These are phyloP conservation scores for Pseudogymnoascus sp. DNA, from an alignment of 2,329 filamentous ascomycete species.

Conservation along the genomic window DNA sequence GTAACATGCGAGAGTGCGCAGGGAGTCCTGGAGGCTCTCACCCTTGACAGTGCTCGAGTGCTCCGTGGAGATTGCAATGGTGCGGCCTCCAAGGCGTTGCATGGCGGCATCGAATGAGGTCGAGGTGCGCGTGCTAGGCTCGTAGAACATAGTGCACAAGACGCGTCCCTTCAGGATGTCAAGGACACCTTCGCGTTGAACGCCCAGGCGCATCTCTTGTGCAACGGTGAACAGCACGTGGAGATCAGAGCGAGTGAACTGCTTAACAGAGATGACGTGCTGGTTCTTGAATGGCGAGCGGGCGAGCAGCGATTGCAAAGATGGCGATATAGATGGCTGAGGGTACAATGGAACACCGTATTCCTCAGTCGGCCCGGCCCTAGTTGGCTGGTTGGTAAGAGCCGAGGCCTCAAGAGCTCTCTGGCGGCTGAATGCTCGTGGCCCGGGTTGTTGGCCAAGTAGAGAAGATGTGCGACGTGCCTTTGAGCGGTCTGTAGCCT, in stretches of 20 bases:
- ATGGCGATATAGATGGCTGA: slow-evolving; percentile 46
- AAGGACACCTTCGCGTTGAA: slow-evolving; percentile 84
- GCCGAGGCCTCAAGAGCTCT: slow-evolving; percentile 30
- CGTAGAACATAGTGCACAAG: slow-evolving; percentile 90
- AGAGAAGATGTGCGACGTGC: slow-evolving; percentile 27
- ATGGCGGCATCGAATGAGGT: slow-evolving; percentile 96
- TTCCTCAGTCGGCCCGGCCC: slow-evolving; percentile 33
- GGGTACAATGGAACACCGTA: slow-evolving; percentile 39
- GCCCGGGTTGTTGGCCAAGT: slow-evolving; percentile 22
- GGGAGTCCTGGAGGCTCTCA: slow-evolving; percentile 84
- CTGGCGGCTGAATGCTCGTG: slow-evolving; percentile 29
- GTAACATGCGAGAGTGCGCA: slow-evolving; percentile 90
- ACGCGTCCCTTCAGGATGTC: slow-evolving; percentile 80
- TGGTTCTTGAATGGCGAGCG: slow-evolving; percentile 82
- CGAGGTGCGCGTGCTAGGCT: slow-evolving; percentile 92
- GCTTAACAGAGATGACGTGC: slow-evolving; percentile 84
- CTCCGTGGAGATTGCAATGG: slow-evolving; percentile 70
- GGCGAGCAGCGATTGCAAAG: slow-evolving; percentile 64
- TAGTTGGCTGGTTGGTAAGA: slow-evolving; percentile 26
- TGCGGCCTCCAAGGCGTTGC: slow-evolving; percentile 90
- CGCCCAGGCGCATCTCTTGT: slow-evolving; percentile 93
- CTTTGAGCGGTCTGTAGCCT: slow-evolving; percentile 26
- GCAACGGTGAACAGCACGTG: slow-evolving; percentile 94
- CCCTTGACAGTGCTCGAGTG: slow-evolving; percentile 91
- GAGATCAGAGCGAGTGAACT: slow-evolving; percentile 80